Evolutionary conservation across 306 rosid genomes (phyloP), one percentile per base, ranked within the genome.

Genomic region (Rosa rugosa): DNA sequence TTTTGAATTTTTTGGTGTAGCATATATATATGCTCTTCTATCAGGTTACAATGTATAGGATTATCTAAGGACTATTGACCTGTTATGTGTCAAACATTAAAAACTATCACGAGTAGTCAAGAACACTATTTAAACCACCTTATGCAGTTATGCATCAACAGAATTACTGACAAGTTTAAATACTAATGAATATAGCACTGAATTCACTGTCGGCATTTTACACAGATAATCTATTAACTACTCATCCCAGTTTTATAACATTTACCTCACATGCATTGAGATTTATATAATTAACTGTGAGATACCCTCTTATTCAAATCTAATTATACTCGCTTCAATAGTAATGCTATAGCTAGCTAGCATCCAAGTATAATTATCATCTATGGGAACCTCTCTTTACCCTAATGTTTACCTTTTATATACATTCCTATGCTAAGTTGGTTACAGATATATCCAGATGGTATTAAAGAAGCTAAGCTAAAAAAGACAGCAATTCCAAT

Each of bases 121-220:
- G 25, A 66, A 66, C 25, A 66, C 23, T 66, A 66, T 38, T 38
- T 38, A 38, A 17, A 38, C 42, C 47, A 66, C 25, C 27, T 65
- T 36, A 38, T 66, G 67, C 67, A 62, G 67, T 62, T 59, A 11
- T 23, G 45, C 25, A 66, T 66, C 47, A 38, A 18, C 71, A 66
- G 47, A 66, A 36, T 66, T 66, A 38, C 71, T 66, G 71, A 66
- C 71, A 38, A 38, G 71, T 9, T 66, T 8, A 66, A 18, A 38
- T 66, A 66, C 25, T 66, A 38, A 7, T 17, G 71, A 27, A 14
- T 17, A 36, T 2, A 14, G 47, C 71, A 38, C 71, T 66, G 47
- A 31, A 66, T 17, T 38, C 47, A 66, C 71, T 38, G 47, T 66
- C 71, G 25, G 71, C 69, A 6, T 7, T 16, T 17, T 8, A 17